Evolutionary conservation across 352 stramenopile species (phyloP).

Genomic region (Phytophthora macrochlamydospora): DNA sequence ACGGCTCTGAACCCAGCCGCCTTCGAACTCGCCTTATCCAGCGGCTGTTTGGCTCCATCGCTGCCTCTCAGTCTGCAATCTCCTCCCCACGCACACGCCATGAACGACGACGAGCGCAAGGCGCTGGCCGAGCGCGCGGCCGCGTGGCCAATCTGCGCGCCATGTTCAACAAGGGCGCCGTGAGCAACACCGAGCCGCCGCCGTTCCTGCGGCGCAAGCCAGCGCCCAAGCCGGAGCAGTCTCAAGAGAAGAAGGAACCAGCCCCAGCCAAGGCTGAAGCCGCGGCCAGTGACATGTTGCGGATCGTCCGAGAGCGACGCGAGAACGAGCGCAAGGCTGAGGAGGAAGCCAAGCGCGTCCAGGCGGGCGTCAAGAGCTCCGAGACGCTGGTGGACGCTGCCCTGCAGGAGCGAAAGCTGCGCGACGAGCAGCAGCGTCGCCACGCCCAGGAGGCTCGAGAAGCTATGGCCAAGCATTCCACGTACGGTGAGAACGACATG

Average conservation of each 20-base stretch:
- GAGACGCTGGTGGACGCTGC: conserved; percentile 56
- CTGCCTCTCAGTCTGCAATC: neutral
- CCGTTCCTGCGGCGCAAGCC: conserved; percentile 21
- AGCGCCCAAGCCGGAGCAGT: neutral
- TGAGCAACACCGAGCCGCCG: conserved; percentile 26
- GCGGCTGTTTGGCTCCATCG: neutral
- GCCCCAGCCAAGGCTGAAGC: conserved; percentile 7
- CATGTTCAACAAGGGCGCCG: conserved; percentile 69
- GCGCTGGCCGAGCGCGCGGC: conserved; percentile 51
- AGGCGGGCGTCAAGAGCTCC: conserved; percentile 41
- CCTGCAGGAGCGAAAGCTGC: conserved; percentile 49
- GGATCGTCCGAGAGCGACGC: conserved; percentile 39
- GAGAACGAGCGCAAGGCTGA: conserved; percentile 49
- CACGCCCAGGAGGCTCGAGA: conserved; percentile 38
- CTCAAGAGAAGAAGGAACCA: conserved; percentile 6
- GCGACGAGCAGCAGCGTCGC: conserved; percentile 45
- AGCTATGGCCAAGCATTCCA: conserved; percentile 42
- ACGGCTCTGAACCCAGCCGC: neutral
- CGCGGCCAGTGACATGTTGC: conserved; percentile 36
- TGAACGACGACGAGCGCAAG: conserved; percentile 54
- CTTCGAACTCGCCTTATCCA: neutral
- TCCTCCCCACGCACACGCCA: conserved; percentile 2
- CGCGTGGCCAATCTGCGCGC: conserved; percentile 63
- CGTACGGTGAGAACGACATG: conserved; percentile 45
- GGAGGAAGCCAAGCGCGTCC: conserved; percentile 39